Conservation (phyloP, 805 yeast genomes). For the Yueomyces sinensis region DNA sequence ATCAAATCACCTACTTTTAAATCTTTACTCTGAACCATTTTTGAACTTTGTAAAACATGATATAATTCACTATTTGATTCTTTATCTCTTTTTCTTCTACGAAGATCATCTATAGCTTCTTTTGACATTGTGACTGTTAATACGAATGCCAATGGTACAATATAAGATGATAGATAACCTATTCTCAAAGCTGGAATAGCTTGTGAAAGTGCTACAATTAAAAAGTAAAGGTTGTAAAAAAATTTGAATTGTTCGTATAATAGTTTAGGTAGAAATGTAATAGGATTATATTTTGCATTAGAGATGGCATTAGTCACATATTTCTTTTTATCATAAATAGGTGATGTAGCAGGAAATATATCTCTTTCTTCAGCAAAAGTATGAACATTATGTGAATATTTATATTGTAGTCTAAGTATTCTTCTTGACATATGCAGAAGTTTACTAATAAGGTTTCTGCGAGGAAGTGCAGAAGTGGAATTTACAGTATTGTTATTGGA, state of each 20-base stretch:
- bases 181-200: constrained; percentile 79
- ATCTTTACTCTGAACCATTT: constrained; percentile 39
- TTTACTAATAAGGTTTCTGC: too few species aligned
- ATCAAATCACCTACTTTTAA: constrained; percentile 82
- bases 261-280: constrained; percentile 78
- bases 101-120: constrained; percentile 90
- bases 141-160: constrained; percentile 91
- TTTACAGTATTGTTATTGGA: neutral
- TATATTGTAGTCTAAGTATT: too few species aligned
- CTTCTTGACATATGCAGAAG: too few species aligned
- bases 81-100: constrained; percentile 75
- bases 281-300: constrained; percentile 85
- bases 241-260: constrained; percentile 94
- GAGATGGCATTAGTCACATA: constrained; percentile 69
- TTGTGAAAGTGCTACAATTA: constrained; percentile 89
- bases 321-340: constrained; percentile 21
- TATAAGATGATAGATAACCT: constrained; percentile 84
- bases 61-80: constrained; percentile 80
- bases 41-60: constrained; percentile 44
- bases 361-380: constrained; percentile 29
- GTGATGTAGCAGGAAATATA: constrained; percentile 31
- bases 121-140: constrained; percentile 85
- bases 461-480: neutral
- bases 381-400: too few species aligned
- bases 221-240: constrained; percentile 84